These are phyloP conservation scores for Mitragyna speciosa DNA, from an alignment of 257 asterid genomes.

Conservation along the genomic window DNA sequence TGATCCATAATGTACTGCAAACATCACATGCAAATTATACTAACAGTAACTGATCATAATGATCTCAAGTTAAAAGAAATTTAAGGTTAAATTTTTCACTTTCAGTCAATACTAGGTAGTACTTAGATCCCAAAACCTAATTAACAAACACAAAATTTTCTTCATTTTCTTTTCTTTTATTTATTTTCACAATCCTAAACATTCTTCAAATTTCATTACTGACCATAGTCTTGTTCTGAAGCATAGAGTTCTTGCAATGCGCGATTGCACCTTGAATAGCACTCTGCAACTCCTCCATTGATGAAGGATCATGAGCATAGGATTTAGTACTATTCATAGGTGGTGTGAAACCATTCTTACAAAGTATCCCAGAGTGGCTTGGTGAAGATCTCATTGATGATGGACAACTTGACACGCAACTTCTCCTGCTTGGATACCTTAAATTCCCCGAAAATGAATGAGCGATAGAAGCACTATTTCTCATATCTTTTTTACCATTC, in stretches of 20 bases:
- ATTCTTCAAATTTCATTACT: slow-evolving; percentile 37
- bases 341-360: slow-evolving; percentile 31
- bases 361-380: slow-evolving; percentile 50
- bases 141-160: neutral
- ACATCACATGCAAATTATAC: slow-evolving; percentile 29
- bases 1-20: slow-evolving; percentile 23
- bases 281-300: slow-evolving; percentile 87
- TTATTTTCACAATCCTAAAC: neutral
- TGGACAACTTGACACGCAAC: slow-evolving; percentile 72
- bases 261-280: slow-evolving; percentile 92
- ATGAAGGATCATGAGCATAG: slow-evolving; percentile 43
- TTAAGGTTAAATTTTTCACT: slow-evolving; percentile 21
- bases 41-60: slow-evolving; percentile 1
- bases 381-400: slow-evolving; percentile 89
- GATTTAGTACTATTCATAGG: slow-evolving; percentile 27
- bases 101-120: slow-evolving; percentile 26
- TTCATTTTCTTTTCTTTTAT: neutral
- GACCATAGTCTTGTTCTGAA: slow-evolving; percentile 36
- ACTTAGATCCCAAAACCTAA: slow-evolving; percentile 29
- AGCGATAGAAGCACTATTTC: slow-evolving; percentile 17
- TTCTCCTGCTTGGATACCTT: slow-evolving; percentile 55
- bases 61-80: slow-evolving; percentile 4
- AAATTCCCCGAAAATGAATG: slow-evolving; percentile 74
- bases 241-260: slow-evolving; percentile 82
- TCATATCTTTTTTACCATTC: slow-evolving; percentile 11